Evolutionary conservation across 164 flowering plant genomes (phyloP).

Genomic region (Chimonanthus praecox): DNA sequence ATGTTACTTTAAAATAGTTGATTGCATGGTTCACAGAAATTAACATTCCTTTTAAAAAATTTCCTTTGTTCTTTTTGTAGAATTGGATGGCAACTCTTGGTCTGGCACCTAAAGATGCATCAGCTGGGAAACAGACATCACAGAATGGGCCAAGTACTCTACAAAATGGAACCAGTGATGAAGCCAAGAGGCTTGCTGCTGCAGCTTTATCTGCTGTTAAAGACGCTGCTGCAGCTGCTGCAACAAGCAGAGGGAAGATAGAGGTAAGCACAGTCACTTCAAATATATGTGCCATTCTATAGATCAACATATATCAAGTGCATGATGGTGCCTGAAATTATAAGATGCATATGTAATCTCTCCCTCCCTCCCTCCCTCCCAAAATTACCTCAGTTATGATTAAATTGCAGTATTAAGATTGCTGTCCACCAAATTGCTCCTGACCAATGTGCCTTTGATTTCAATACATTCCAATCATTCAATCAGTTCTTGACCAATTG

Average conservation of each 20-base stretch:
- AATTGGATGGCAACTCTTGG: conserved; percentile 78
- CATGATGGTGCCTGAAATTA: neutral
- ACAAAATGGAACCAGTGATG: conserved; percentile 49
- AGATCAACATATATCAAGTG: neutral
- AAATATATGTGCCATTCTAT: neutral
- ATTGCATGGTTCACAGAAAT: neutral
- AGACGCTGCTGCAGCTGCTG: conserved; percentile 49
- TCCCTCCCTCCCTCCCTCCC: too few relatives aligned
- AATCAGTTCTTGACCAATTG: too few relatives aligned
- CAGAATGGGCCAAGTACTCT: conserved; percentile 23
- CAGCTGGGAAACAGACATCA: conserved; percentile 16
- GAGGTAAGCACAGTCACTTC: conserved; percentile 40
- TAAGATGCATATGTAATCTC: neutral
- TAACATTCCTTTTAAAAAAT: neutral
- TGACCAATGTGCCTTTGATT: too few relatives aligned
- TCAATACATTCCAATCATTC: neutral
- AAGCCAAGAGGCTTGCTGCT: conserved; percentile 75
- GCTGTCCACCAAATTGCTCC: too few relatives aligned
- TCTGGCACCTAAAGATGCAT: conserved; percentile 38
- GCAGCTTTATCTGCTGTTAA: conserved; percentile 79
- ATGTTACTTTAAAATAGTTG: neutral
- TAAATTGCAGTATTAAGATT: too few relatives aligned
- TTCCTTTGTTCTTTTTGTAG: conserved; percentile 19
- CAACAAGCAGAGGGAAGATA: conserved; percentile 60
- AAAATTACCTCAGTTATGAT: too few relatives aligned